Evolutionary conservation across 371 early-diverging fungal genomes (phyloP), one percentile per base, ranked within the genome.

Genomic region (Rhizopus arrhizus): DNA sequence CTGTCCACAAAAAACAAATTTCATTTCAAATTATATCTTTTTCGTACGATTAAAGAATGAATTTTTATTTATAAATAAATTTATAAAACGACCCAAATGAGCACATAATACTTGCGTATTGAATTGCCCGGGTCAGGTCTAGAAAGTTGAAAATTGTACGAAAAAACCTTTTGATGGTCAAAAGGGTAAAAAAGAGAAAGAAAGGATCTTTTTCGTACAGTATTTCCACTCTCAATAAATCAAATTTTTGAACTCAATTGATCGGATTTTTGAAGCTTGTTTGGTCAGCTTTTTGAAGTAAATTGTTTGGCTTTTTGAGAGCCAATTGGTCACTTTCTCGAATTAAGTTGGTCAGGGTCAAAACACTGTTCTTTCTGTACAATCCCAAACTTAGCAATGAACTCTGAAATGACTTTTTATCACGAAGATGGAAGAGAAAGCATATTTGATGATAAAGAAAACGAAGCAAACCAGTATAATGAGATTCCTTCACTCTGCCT

Each of bases 281-380:
- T 46, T 46, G 7, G 46, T n/a, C 13, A 11, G 10, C 11, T 15
- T 49, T 49, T 3, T 29, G 3, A 49, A 11, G 11, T 29, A 5
- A 49, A 13, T 49, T 28, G 49, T 15, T 33, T 28, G 1, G 28
- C 7, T 4, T 49, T 12, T 49, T 12, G 29, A 49, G 13, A n/a
- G 3, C 33, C 10, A 7, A 29, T 13, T 43, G 4, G 15, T 4
- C 40, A 22, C 40, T 8, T 38, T 22, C 22, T 22, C 22, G 22
- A 22, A 22, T 22, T 22, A 22, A 22, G 22, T 22, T 22, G 22
- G 22, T 1, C 15, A 43, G 15, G 43, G 15, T 15, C 43, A 33
- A 33, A 49, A 32, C 36, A 53, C 36, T 35, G 15, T 53, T 53
- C 53, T 13, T 53, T 15, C 53, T 53, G 10, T 49, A 36, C 38